A percentile compares a stretch with the other conserved stretches of the same genome.
phyloP scores from a whole-genome alignment of 345 rosid genomes.

The Brassica nigra region DNA sequence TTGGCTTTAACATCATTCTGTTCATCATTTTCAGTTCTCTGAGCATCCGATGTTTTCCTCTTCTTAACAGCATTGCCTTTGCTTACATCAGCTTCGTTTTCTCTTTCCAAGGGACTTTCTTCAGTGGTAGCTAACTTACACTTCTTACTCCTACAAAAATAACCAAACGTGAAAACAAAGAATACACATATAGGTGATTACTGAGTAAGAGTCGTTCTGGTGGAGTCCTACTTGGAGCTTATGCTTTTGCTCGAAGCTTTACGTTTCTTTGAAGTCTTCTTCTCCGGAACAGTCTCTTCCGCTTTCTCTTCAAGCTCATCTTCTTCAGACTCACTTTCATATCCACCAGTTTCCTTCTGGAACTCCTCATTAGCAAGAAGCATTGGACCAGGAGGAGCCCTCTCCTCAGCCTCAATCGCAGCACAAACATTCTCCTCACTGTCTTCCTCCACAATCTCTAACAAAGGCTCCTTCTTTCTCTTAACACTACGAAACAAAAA shows the following conservation, averaged over 20 bases:
- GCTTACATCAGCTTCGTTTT: slow-evolving; percentile 16
- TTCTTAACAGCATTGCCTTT: slow-evolving; percentile 42
- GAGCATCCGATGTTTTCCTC: slow-evolving; percentile 31
- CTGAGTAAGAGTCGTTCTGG: neutral
- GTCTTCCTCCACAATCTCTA: slow-evolving; percentile 37
- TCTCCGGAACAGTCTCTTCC: slow-evolving; percentile 42
- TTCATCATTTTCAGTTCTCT: slow-evolving; percentile 36
- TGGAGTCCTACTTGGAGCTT: slow-evolving; percentile 61
- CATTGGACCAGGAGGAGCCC: slow-evolving; percentile 41
- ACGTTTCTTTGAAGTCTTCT: slow-evolving; percentile 63
- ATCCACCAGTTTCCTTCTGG: slow-evolving; percentile 60
- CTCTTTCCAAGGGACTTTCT: slow-evolving; percentile 39
- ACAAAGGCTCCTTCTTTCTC: slow-evolving; percentile 46
- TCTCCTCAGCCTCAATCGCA: slow-evolving; percentile 46
- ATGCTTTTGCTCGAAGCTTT: slow-evolving; percentile 59
- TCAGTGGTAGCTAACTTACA: slow-evolving; percentile 51
- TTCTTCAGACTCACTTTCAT: slow-evolving; percentile 64
- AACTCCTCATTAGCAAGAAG: slow-evolving; percentile 75
- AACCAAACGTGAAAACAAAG: slow-evolving; percentile 13
- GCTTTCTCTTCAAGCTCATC: slow-evolving; percentile 24
- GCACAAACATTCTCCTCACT: slow-evolving; percentile 42
- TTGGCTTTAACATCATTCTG: slow-evolving; percentile 34
- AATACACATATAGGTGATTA: slow-evolving; percentile 3
- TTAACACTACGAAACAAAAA: slow-evolving; percentile 53
- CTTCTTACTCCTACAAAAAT: slow-evolving; percentile 65